A percentile compares a stretch with the other conserved stretches of the same genome.
phyloP scores from a whole-genome alignment of 805 yeast genomes.

The Hanseniaspora occidentalis region DNA sequence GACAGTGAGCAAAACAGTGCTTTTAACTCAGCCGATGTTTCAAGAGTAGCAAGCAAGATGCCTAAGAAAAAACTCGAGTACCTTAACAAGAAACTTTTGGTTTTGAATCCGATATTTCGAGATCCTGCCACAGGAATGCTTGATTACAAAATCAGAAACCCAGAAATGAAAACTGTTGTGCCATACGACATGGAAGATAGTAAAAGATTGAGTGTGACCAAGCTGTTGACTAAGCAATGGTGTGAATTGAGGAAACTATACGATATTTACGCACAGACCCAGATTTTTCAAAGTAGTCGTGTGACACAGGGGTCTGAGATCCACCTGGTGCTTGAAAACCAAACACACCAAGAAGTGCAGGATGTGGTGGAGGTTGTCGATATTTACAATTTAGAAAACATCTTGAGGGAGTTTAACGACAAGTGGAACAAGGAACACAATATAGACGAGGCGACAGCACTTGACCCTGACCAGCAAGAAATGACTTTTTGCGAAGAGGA shows the following conservation, averaged over 20 bases:
- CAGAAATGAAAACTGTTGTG: background rate
- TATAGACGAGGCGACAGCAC: background rate
- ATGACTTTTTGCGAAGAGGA: slow-evolving; percentile 4
- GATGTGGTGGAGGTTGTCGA: slow-evolving; percentile 10
- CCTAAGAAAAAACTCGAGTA: background rate
- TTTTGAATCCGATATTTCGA: background rate
- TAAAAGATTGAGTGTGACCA: slow-evolving; percentile 32
- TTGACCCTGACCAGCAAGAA: background rate
- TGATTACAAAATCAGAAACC: background rate
- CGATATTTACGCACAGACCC: slow-evolving; percentile 35
- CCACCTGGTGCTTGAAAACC: slow-evolving; percentile 37
- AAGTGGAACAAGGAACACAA: background rate
- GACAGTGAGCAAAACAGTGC: no score
- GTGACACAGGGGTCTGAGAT: slow-evolving; percentile 35
- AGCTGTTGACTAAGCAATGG: slow-evolving; percentile 46
- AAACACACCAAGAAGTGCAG: slow-evolving; percentile 28
- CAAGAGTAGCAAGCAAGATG: background rate
- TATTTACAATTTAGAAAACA: slow-evolving; percentile 11
- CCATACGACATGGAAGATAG: background rate
- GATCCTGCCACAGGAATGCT: background rate
- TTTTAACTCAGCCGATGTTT: background rate
- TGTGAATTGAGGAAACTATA: slow-evolving; percentile 54
- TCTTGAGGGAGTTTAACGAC: background rate
- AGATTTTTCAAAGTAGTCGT: slow-evolving; percentile 24
- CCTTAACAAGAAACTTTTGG: background rate